Evolutionary conservation across 192 early-diverging fungal genomes (phyloP).

Genomic region (Entomortierella chlamydospora): DNA sequence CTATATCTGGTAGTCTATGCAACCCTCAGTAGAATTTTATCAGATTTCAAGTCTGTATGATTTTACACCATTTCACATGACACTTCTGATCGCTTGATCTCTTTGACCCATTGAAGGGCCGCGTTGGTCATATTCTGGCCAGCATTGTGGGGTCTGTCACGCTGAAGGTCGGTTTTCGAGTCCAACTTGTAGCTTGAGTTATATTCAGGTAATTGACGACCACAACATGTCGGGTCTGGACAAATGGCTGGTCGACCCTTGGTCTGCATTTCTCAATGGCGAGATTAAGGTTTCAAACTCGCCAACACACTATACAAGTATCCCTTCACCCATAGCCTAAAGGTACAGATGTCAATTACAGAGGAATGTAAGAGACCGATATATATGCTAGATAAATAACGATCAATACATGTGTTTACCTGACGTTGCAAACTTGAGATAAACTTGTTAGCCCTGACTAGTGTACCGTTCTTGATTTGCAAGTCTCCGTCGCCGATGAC

Average conservation of each 20-base stretch:
- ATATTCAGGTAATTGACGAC: neutral
- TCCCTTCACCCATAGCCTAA: slow-evolving; percentile 3
- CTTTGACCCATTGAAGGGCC: neutral
- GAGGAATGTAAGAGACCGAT: neutral
- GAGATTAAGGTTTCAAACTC: neutral
- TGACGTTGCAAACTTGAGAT: neutral
- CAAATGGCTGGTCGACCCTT: neutral
- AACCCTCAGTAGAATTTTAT: no score
- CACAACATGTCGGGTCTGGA: neutral
- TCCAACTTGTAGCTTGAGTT: neutral
- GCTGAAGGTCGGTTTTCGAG: neutral
- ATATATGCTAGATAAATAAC: neutral
- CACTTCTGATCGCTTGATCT: neutral
- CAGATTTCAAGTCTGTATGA: neutral
- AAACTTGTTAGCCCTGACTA: slow-evolving; percentile 2
- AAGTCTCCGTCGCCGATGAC: slow-evolving; percentile 9
- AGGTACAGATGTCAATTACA: neutral
- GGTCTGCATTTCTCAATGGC: neutral
- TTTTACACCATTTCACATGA: neutral
- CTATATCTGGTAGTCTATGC: no score
- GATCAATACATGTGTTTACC: neutral
- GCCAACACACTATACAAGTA: neutral
- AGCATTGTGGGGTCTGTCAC: neutral
- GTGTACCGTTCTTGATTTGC: neutral
- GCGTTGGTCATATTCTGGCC: neutral